Base-by-base conservation (phyloP, 345 rosid species). In the Hibiscus mutabilis region DNA sequence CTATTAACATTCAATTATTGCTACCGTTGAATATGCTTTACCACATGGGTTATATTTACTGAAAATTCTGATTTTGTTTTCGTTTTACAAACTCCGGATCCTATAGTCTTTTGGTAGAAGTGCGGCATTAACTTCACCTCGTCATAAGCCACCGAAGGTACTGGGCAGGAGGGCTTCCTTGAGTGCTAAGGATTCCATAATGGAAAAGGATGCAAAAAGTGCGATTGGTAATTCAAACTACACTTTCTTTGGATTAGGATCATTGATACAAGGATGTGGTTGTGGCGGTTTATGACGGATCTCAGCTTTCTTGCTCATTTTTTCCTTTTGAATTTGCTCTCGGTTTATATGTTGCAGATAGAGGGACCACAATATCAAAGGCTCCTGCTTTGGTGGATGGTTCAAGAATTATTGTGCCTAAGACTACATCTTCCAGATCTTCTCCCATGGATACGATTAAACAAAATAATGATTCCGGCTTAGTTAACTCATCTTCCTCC, bases 81-180 rank as follows among this genome's bases (percentile, higher is more conserved):
- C 14, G 22, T 72, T 66, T 46, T 67, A 46, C 58, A 29, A 25
- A 67, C 57, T 15, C 58, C 72, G 63, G 24, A 78, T 74, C 56
- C 65, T 79, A 62, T 82, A 89, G 91, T 69, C 61, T 76, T 73
- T 60, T 60, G 70, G 80, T 77, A 33, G 74, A 64, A 80, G 65
- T 71, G 78, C 78, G 67, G 80, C 72, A 24, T 75, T 79, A 40
- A 78, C 60, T 58, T 71, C 84, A 65, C 70, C 89, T 67, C 73
- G 76, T 69, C 71, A 77, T 37, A 89, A 82, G 82, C 91, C 89
- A 55, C 82, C 85, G 15, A 83, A 72, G 77, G 80, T 70, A 80
- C 73, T 52, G 16, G 73, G 78, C 66, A 82, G 69, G 63, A 83
- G 89, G 81, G 85, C 76, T 63, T 85, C 89, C 8, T 65, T 85